Conservation (phyloP, 2,329 filamentous ascomycete genomes). For the Cadophora sp. region DNA sequence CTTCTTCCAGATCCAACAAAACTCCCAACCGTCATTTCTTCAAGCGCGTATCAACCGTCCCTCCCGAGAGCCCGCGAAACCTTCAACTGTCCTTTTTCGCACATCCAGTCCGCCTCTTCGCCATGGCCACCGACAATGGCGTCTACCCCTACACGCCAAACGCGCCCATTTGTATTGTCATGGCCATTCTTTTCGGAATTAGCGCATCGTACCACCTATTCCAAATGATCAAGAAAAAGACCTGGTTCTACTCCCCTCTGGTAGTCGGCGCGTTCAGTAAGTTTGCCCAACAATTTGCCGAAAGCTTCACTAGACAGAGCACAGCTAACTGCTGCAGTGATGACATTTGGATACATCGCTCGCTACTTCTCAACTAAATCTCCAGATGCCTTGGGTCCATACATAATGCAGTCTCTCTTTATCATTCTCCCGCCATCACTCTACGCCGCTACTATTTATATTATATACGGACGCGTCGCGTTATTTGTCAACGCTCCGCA, state of each 20-base stretch:
- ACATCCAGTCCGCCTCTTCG: no score
- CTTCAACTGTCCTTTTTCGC: no score
- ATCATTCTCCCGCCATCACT: conserved; percentile 45
- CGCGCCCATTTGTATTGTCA: conserved; percentile 11
- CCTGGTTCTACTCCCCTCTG: conserved; percentile 33
- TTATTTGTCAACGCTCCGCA: conserved; percentile 31
- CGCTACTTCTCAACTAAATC: conserved; percentile 31
- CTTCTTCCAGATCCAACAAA: no score
- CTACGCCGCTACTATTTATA: conserved; percentile 45
- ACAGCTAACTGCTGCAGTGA: conserved; percentile 29
- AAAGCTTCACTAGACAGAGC: no score
- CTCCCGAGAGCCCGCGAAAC: no score
- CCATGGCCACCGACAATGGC: background rate
- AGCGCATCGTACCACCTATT: conserved; percentile 29
- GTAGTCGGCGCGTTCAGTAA: conserved; percentile 28
- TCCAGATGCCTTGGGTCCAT: conserved; percentile 45
- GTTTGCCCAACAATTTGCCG: background rate
- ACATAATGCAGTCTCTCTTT: conserved; percentile 38
- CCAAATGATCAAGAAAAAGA: conserved; percentile 28
- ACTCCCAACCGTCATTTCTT: no score
- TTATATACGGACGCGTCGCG: conserved; percentile 42
- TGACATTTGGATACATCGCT: conserved; percentile 33
- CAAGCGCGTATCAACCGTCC: no score
- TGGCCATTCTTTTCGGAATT: conserved; percentile 27
- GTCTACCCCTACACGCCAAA: conserved; percentile 30